A percentile compares a stretch with the other conserved stretches of the same genome.
phyloP scores from a whole-genome alignment of 2,329 filamentous ascomycete genomes.

The Talaromyces sp. region DNA sequence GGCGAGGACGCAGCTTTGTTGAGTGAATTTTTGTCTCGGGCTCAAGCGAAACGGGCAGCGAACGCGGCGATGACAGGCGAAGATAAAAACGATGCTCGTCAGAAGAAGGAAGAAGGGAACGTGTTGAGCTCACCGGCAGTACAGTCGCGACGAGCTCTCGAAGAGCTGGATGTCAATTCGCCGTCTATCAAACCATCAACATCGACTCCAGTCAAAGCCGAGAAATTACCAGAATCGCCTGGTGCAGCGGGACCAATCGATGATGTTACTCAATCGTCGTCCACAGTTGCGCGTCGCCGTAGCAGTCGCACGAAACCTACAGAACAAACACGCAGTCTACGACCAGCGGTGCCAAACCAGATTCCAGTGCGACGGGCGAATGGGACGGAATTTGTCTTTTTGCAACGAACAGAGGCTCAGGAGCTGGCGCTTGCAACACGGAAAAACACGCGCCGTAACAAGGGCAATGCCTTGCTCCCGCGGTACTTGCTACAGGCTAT shows the following conservation, averaged over 20 bases:
- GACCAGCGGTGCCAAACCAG: slow-evolving; percentile 35
- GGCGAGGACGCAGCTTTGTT: slow-evolving; percentile 42
- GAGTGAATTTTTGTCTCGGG: slow-evolving; percentile 42
- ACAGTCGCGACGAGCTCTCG: slow-evolving; percentile 36
- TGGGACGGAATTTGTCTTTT: slow-evolving; percentile 47
- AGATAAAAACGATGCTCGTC: slow-evolving; percentile 18
- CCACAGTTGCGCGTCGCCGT: slow-evolving; percentile 34
- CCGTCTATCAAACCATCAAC: slow-evolving; percentile 36
- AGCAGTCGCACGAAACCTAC: slow-evolving; percentile 35
- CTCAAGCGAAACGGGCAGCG: slow-evolving; percentile 42
- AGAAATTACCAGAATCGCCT: slow-evolving; percentile 27
- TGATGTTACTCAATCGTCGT: slow-evolving; percentile 25
- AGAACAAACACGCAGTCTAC: slow-evolving; percentile 24
- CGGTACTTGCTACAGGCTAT: slow-evolving; percentile 32
- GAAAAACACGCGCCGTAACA: slow-evolving; percentile 46
- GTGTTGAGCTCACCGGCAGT: slow-evolving; percentile 30
- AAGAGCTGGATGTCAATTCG: slow-evolving; percentile 40
- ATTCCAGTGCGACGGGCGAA: slow-evolving; percentile 46
- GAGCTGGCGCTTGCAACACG: slow-evolving; percentile 43
- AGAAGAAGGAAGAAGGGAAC: slow-evolving; percentile 24
- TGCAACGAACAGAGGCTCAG: slow-evolving; percentile 43
- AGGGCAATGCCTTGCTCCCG: slow-evolving; percentile 38
- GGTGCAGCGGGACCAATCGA: slow-evolving; percentile 23
- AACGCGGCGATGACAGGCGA: slow-evolving; percentile 15
- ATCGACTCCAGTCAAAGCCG: slow-evolving; percentile 6